phyloP scores from a whole-genome alignment of 768 basidiomycete genomes.

The Goffeauzyma gilvescens region DNA sequence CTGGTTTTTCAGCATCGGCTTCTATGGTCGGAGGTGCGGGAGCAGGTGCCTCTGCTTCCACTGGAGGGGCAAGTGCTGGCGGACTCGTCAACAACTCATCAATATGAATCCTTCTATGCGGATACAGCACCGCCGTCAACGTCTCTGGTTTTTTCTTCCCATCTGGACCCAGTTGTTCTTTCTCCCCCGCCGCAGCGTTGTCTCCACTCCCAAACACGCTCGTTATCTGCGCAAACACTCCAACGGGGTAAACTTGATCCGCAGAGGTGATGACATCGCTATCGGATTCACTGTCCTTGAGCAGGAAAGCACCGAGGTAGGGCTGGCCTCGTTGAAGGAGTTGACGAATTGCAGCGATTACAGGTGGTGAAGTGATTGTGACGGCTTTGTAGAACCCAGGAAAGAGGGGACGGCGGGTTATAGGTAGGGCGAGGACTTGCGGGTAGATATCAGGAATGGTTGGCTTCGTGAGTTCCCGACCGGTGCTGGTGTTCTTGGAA shows the following conservation, averaged over 20 bases:
- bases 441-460: conserved; percentile 80
- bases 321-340: conserved; percentile 94
- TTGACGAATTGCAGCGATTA: conserved; percentile 84
- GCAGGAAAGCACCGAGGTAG: conserved; percentile 85
- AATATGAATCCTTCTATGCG: conserved; percentile 73
- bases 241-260: conserved; percentile 73
- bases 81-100: conserved; percentile 48
- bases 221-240: conserved; percentile 93
- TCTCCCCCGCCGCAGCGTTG: conserved; percentile 8
- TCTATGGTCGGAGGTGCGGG: conserved; percentile 24
- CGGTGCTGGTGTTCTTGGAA: conserved; percentile 6
- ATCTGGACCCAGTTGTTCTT: conserved; percentile 1
- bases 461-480: conserved; percentile 42
- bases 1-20: conserved; percentile 8
- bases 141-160: conserved; percentile 49
- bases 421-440: conserved; percentile 82
- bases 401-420: conserved; percentile 83
- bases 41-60: conserved; percentile 35
- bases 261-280: conserved; percentile 78
- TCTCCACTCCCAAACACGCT: conserved; percentile 40
- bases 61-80: conserved; percentile 5
- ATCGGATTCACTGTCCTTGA: conserved; percentile 84
- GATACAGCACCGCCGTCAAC: conserved; percentile 84
- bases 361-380: conserved; percentile 70
- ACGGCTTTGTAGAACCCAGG: conserved; percentile 95